Evolutionary conservation across 1,284 basidiomycete species (phyloP), one percentile per base, ranked within the genome.

Genomic region (Cryptococcus sp.): DNA sequence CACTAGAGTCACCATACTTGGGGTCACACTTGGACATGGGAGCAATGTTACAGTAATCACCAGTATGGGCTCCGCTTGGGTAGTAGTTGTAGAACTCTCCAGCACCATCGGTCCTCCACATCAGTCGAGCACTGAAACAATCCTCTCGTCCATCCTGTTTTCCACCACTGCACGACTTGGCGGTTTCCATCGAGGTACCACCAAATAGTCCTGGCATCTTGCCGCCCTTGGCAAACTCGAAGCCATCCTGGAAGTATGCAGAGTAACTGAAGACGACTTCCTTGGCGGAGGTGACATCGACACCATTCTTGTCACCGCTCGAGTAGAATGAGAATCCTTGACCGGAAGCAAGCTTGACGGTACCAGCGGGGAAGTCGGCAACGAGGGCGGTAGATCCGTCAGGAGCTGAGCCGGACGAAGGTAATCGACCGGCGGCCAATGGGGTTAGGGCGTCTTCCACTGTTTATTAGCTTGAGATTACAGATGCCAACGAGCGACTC

Each of bases 141-240:
- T 56, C 48, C 49, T 67, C 65, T 21, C 70, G 57, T 19, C 54
- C 53, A n/a, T 61, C 55, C 19, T 76, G 71, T 24, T 62, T 52
- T 2, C 77, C 77, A 7, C 76, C 77, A 2, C 70, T 72, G 59
- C 76, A 78, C 7, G 61, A 63, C 55, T 69, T 69, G 37, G 71
- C 67, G 5, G 52, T 48, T 7, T 64, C 60, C 7, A 60, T 41
- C 7, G 34, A 47, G 1, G 61, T 62, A 11, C 71, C 71, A 31
- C 71, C 71, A 55, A 67, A 73, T 7, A 76, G 54, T 16, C 77
- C 77, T 1, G 76, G 76, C 21, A 78, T 66, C 54, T 78, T 77
- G 32, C 76, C 77, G 16, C 75, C 75, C 47, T 72, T 67, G 48
- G 70, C 66, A 53, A 70, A 78, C 44, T 73, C 57, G 58, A 75